Evolutionary conservation across 441 rosid species (phyloP).

Genomic region (Gossypium davidsonii): DNA sequence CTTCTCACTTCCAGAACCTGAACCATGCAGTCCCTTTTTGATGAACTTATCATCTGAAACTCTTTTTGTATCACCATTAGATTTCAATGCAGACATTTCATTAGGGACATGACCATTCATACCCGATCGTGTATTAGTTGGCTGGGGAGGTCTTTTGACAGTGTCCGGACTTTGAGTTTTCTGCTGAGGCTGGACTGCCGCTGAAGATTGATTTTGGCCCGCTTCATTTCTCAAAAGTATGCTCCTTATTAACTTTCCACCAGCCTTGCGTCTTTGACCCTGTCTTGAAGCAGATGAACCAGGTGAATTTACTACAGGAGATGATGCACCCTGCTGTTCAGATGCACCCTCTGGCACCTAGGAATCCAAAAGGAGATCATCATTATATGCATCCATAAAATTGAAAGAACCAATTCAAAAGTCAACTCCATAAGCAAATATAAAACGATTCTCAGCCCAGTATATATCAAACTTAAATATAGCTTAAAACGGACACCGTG

Average conservation of each 20-base stretch:
- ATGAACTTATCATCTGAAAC: constrained; percentile 31
- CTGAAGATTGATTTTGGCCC: constrained; percentile 24
- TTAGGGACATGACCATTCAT: constrained; percentile 20
- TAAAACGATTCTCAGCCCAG: neutral
- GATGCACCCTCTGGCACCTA: constrained; percentile 29
- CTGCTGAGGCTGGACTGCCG: constrained; percentile 36
- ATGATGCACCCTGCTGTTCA: constrained; percentile 29
- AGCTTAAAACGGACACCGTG: neutral
- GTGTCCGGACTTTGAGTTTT: constrained; percentile 41
- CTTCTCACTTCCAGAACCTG: constrained; percentile 40
- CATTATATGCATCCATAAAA: constrained; percentile 13
- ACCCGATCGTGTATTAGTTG: constrained; percentile 26
- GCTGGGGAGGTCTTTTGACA: constrained; percentile 37
- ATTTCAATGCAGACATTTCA: constrained; percentile 17
- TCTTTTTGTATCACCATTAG: constrained; percentile 30
- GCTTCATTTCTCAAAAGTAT: constrained; percentile 44
- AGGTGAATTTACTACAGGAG: constrained; percentile 23
- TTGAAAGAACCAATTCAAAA: neutral
- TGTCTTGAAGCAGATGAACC: constrained; percentile 30
- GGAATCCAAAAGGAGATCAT: constrained; percentile 6
- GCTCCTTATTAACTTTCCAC: constrained; percentile 48
- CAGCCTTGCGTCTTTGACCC: constrained; percentile 33
- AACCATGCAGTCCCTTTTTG: constrained; percentile 39
- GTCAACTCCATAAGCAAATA: neutral
- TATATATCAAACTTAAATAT: neutral